Conservation (phyloP, 192 early-diverging fungal species). For the Entomortierella parvispora region DNA sequence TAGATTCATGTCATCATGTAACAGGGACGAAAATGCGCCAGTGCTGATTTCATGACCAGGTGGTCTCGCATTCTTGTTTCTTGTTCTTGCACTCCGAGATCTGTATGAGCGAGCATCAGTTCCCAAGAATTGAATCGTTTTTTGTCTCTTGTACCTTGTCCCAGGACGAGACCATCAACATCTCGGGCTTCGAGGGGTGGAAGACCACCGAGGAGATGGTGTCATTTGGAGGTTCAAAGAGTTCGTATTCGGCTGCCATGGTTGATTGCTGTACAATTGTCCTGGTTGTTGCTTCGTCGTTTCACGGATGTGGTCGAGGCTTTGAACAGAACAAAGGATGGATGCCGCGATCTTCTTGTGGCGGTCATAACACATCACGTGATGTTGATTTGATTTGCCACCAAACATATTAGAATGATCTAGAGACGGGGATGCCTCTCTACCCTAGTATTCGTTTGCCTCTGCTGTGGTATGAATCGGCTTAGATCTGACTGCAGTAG, state of each 20-base stretch:
- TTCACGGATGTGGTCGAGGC: no score
- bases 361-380: no score
- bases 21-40: not conserved
- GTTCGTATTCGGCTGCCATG: constrained; percentile 69
- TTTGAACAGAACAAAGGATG: no score
- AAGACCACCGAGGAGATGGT: constrained; percentile 85
- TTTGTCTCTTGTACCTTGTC: constrained; percentile 71
- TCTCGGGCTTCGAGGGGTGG: constrained; percentile 67
- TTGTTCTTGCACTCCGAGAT: constrained; percentile 14
- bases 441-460: no score
- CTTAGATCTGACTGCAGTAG: no score
- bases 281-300: not conserved
- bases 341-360: no score
- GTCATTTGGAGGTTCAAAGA: constrained; percentile 84
- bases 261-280: not conserved
- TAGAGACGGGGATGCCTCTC: no score
- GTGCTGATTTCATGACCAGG: not conserved
- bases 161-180: constrained; percentile 90
- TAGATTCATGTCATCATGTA: not conserved
- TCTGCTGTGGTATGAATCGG: no score
- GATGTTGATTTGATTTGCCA: no score
- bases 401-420: no score
- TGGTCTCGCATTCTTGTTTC: not conserved
- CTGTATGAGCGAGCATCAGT: no score
- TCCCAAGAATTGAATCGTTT: not conserved